Evolutionary conservation across 2,329 filamentous ascomycete species (phyloP), one percentile per base, ranked within the genome.

Genomic region (Phialocephala subalpina): DNA sequence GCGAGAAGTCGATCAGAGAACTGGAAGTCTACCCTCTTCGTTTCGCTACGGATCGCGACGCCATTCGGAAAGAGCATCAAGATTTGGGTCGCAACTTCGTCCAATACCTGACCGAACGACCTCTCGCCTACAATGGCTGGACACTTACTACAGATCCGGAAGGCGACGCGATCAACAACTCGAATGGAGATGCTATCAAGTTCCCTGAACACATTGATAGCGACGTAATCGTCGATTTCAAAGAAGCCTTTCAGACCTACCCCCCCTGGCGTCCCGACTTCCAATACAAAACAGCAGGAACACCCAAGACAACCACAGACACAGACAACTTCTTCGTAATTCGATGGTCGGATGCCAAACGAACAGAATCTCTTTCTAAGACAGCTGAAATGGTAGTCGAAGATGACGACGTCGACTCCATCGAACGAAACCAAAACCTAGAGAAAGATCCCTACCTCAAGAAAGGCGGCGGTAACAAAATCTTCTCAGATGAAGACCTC

Each of bases 331-430:
- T 0, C 76, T 75, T 1, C 76, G 79, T 38, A 73, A 77, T 20
- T 72, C 83, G 5, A 78, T 82, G 7, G 84, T 84, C 0, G 86
- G 85, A 70, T 78, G 77, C 0, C 77, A 83, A 59, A 80, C 79
- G 74, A 78, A 78, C 63, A 47, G 22, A 69, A 66, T 8, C n/a
- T 25, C 45, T 73, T 69, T 72, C 57, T 38, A 57, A 55, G 75
- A 83, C 8, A 61, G 12, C 45, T 14, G 57, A 61, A 22, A 42
- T 62, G 14, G 27, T 62, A 66, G 2, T 49, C 7, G 45, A 49
- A 25, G 45, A 49, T 25, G 45, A 49, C n/a, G 45, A 49, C 11
- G 20, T 49, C 6, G 45, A 49, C 11, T 49, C n/a, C 7, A 49
- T 49, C n/a, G n/a, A 49, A 49, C 45, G 45, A 25, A 49, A 49